Conservation (phyloP, 2,329 filamentous ascomycete species). For the Clonostachys sp. region DNA sequence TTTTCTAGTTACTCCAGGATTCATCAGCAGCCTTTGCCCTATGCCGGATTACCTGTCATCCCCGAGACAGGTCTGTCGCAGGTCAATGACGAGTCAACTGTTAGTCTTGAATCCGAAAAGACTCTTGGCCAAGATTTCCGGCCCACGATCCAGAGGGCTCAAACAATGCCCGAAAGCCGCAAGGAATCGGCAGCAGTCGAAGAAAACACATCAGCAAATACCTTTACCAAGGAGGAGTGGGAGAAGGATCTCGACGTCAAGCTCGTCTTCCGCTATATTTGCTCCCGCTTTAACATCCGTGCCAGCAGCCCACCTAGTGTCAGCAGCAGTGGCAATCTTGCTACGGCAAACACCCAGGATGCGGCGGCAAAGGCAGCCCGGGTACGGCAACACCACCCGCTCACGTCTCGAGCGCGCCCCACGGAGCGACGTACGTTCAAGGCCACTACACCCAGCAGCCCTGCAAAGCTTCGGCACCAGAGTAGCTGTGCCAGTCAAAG, state of each 20-base stretch:
- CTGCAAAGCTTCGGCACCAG: slow-evolving; percentile 41
- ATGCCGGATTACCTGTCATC: slow-evolving; percentile 70
- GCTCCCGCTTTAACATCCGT: slow-evolving; percentile 64
- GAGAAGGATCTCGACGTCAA: slow-evolving; percentile 87
- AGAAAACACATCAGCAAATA: slow-evolving; percentile 15
- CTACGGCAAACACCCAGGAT: slow-evolving; percentile 53
- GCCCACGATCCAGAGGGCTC: slow-evolving; percentile 3
- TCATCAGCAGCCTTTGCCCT: slow-evolving; percentile 63
- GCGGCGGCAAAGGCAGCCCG: slow-evolving; percentile 73
- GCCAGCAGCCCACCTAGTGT: slow-evolving; percentile 32
- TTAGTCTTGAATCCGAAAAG: slow-evolving; percentile 4
- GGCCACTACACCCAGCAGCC: slow-evolving; percentile 42
- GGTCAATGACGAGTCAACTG: not conserved
- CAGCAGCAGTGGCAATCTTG: slow-evolving; percentile 26
- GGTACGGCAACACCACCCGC: slow-evolving; percentile 83
- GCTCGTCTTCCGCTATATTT: slow-evolving; percentile 85
- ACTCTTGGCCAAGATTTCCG: slow-evolving; percentile 3
- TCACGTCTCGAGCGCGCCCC: slow-evolving; percentile 57
- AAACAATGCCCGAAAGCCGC: slow-evolving; percentile 14
- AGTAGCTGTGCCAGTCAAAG: slow-evolving; percentile 85
- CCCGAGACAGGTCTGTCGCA: slow-evolving; percentile 34
- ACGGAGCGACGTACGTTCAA: slow-evolving; percentile 54
- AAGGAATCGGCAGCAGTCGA: slow-evolving; percentile 12
- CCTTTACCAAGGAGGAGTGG: slow-evolving; percentile 77
- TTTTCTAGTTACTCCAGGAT: slow-evolving; percentile 76